phyloP scores from a whole-genome alignment of 192 early-diverging fungal species.

The Borealophlyctis nickersoniae region DNA sequence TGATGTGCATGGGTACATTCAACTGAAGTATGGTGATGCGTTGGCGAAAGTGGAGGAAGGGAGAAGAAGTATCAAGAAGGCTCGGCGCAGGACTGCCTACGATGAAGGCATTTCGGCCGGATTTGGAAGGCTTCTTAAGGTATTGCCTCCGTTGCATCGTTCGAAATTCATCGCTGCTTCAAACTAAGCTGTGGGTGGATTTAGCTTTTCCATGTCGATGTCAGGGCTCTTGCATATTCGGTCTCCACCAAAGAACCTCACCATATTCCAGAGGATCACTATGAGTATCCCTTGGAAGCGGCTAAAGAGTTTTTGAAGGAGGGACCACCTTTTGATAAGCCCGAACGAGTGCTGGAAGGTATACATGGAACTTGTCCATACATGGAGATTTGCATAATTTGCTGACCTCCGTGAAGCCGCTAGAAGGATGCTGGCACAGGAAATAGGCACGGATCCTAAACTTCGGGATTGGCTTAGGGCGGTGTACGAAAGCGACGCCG shows the following conservation, averaged over 20 bases:
- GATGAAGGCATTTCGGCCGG: slow-evolving; percentile 38
- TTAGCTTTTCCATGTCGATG: slow-evolving; percentile 40
- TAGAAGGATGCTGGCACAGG: slow-evolving; percentile 65
- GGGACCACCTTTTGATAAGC: slow-evolving; percentile 37
- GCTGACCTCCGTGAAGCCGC: slow-evolving; percentile 41
- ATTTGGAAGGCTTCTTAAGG: slow-evolving; percentile 43
- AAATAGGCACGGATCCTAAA: slow-evolving; percentile 75
- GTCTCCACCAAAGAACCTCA: not conserved
- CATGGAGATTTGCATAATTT: not conserved
- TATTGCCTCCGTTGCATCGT: slow-evolving; percentile 6
- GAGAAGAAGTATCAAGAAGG: slow-evolving; percentile 38
- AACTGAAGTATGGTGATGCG: slow-evolving; percentile 41
- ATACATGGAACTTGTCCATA: not conserved
- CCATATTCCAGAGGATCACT: slow-evolving; percentile 55
- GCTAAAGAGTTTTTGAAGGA: slow-evolving; percentile 50
- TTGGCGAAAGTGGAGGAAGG: slow-evolving; percentile 40
- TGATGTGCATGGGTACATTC: slow-evolving; percentile 50
- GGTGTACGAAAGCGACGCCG: slow-evolving; percentile 66
- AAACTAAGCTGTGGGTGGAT: not conserved
- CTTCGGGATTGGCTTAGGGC: slow-evolving; percentile 72
- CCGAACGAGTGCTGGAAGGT: slow-evolving; percentile 55
- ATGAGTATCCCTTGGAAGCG: slow-evolving; percentile 46
- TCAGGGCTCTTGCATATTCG: slow-evolving; percentile 18
- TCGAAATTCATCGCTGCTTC: too few species aligned
- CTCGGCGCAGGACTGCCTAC: slow-evolving; percentile 40